These are phyloP conservation scores for Ogataea populi-albae DNA, from an alignment of 805 yeast species.

Conservation along the genomic window DNA sequence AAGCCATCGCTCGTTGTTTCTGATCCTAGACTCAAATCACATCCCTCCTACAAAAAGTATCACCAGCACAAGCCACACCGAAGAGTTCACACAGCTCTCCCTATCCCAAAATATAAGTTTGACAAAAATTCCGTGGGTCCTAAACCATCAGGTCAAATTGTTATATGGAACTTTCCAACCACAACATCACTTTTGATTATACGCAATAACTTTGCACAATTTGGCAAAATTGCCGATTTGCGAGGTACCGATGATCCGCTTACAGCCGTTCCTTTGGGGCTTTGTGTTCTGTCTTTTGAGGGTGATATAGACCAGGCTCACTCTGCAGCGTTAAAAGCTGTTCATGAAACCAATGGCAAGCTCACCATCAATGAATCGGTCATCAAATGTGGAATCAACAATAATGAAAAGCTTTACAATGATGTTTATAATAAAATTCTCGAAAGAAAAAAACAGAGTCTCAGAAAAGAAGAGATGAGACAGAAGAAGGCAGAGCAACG, in stretches of 20 bases:
- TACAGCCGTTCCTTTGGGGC: constrained; percentile 76
- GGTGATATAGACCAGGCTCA: constrained; percentile 53
- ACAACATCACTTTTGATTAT: constrained; percentile 44
- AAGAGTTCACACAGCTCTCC: constrained; percentile 7
- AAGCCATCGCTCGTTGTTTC: constrained; percentile 26
- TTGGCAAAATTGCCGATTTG: constrained; percentile 61
- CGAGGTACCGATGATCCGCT: constrained; percentile 64
- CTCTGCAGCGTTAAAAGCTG: constrained; percentile 44
- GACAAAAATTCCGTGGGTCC: constrained; percentile 76
- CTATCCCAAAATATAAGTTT: constrained; percentile 39
- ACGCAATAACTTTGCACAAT: constrained; percentile 54
- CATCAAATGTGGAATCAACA: constrained; percentile 52
- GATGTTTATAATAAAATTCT: constrained; percentile 30
- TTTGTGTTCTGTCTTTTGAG: constrained; percentile 60
- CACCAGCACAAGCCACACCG: constrained; percentile 10
- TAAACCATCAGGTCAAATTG: constrained; percentile 66
- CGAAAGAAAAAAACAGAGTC: constrained; percentile 38
- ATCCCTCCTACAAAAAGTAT: constrained; percentile 9
- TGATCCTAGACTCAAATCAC: constrained; percentile 23
- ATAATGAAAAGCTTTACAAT: constrained; percentile 37
- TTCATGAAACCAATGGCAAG: constrained; percentile 36
- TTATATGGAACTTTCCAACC: constrained; percentile 64
- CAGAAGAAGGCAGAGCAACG: constrained; percentile 4
- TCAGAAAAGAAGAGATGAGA: constrained; percentile 19
- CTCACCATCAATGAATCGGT: constrained; percentile 51